Base-by-base conservation (phyloP, 257 asterid genomes). In the Anisodus acutangulus region DNA sequence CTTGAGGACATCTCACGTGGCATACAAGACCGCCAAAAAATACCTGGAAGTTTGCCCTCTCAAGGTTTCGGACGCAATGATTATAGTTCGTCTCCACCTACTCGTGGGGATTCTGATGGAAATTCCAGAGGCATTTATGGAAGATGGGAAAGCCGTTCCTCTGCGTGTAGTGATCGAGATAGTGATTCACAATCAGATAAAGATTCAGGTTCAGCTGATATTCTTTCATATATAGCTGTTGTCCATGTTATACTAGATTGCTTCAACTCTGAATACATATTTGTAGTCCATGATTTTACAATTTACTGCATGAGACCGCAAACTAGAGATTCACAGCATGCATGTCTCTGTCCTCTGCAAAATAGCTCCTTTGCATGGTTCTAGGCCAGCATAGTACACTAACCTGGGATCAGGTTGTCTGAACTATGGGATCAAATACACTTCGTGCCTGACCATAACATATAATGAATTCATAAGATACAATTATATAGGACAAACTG, bases 121-220 rank as follows among this genome's bases (percentile, higher is more conserved):
- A 85, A 89, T 81, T 79, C 92, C 81, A 91, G 93, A 69, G 88
- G 91, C 83, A 86, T 15, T 84, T 86, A 91, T 84, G 97, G 95
- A 55, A 92, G 95, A 88, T 94, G 98, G 95, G 98, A 93, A 51
- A 89, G 86, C 85, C 98, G 95, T 83, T 86, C 94, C 55, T 89
- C 97, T 78, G 91, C 85, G 31, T 91, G 92, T 59, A 90, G 91
- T 88, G 97, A 95, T 82, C 94, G 91, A 78, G 98, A 95, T 60
- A 89, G 88, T 83, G 98, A 93, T 86, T 87, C 95, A 31, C 98
- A 91, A 84, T 91, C 98, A 74, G 97, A 92, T 85, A 87, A 82
- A 89, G 98, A 92, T 88, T 91, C 98, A 90, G 98, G 98, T 94
- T 85, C 67, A 64, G 68, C 83, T 81, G 57, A 80, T 70, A 81